Base-by-base conservation (phyloP, 192 early-diverging fungal species). In the Fimicolochytrium jonesii region DNA sequence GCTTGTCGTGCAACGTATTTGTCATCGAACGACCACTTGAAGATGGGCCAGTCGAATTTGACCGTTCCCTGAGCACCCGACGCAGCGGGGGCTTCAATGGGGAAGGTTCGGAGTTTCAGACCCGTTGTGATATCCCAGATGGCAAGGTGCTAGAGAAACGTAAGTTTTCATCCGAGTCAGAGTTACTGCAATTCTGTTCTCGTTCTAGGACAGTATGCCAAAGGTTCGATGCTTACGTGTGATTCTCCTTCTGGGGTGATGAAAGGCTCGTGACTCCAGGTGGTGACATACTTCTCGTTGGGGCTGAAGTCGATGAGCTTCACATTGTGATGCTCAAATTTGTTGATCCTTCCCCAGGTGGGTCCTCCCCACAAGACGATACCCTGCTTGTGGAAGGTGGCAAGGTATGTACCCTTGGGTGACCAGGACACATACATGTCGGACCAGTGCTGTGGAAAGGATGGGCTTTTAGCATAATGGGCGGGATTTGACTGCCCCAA, bases 341-440 rank as follows among this genome's bases (percentile, higher is more conserved):
- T 88, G 61, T 87, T 80, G 55, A 97, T 89, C 77, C 93, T 90
- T 66, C 84, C 86, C 88, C 90, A 96, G 41, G 84, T 86, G 20
- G 87, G 83, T 25, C 95, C 95, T 68, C 97, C 94, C 97, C 97
- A 99, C 62, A 99, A 82, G 28, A 82, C 93, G 45, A 97, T 85
- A 57, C 97, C 97, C 71, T 89, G 91, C 50, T 81, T 79, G 69
- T 99, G 97, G 82, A 95, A 87, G 20, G 97, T 95, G 35, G 89
- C 82, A 50, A 99, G 79, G 73, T 92, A 99, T 20, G 90, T 88
- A 39, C 97, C 97, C 26, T 87, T 75, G 10, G 97, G 92, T 28
- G 97, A 99, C 93, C 95, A 99, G 61, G 88, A 77, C 36, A 94
- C 84, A 65, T 92, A 93, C 49, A 86, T 87, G 67, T 95, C 95